Percentiles rank a stretch among this genome's conserved stretches.
Evolutionary conservation across 2,329 filamentous ascomycete species (phyloP).

Genomic region (Grosmannia clavigera): DNA sequence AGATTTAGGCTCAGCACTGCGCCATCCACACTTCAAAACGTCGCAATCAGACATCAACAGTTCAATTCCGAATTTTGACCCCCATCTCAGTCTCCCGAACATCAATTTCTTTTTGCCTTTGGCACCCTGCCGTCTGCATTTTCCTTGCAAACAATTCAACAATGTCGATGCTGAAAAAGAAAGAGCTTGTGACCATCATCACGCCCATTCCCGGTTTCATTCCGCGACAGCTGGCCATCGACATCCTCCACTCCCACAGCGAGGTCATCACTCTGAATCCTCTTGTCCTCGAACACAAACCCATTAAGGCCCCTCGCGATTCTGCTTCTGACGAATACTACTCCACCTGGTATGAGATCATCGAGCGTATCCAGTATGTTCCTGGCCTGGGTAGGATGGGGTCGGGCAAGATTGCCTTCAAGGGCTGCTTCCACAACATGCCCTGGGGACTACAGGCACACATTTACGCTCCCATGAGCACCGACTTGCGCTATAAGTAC

Average conservation of each 20-base stretch:
- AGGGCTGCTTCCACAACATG: conserved; percentile 60
- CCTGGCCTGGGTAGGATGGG: conserved; percentile 54
- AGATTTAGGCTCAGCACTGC: not conserved
- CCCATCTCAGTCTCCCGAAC: not conserved
- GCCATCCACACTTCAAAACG: not conserved
- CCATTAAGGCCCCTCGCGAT: conserved; percentile 54
- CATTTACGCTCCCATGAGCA: conserved; percentile 54
- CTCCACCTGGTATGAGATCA: conserved; percentile 63
- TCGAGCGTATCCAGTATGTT: conserved; percentile 54
- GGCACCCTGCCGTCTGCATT: not conserved
- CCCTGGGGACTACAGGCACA: conserved; percentile 62
- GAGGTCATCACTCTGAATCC: conserved; percentile 62
- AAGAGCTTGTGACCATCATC: conserved; percentile 53
- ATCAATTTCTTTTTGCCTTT: not conserved
- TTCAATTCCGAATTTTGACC: not conserved
- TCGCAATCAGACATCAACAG: not conserved
- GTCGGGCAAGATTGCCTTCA: conserved; percentile 54
- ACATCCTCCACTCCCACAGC: conserved; percentile 58
- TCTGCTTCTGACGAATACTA: conserved; percentile 59
- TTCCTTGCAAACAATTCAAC: not conserved
- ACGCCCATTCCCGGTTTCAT: conserved; percentile 60
- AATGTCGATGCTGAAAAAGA: conserved; percentile 40
- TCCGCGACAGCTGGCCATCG: conserved; percentile 57
- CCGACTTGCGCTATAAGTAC: conserved; percentile 58
- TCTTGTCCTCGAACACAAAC: conserved; percentile 49